A percentile compares a stretch with the other conserved stretches of the same genome.
Evolutionary conservation across 108 stramenopile genomes (phyloP).

Genomic region (Fragilariopsis cylindrus): DNA sequence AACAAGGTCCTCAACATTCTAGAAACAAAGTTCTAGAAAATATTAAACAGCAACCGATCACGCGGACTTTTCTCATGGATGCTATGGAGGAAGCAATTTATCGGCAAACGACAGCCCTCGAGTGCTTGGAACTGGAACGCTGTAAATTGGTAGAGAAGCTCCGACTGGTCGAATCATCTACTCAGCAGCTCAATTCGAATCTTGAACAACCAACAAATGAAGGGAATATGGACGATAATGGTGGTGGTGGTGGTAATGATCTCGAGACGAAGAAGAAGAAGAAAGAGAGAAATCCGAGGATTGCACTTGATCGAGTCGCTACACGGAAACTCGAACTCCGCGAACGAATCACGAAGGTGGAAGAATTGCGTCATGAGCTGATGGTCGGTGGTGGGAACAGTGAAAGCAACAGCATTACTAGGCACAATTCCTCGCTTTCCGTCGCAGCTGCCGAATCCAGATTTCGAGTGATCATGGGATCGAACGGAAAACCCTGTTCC

Average conservation of each 20-base stretch:
- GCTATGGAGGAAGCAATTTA: background rate
- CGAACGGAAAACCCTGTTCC: constrained; percentile 1
- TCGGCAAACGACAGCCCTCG: constrained; percentile 4
- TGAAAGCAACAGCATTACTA: background rate
- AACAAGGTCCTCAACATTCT: background rate
- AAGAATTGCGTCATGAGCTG: background rate
- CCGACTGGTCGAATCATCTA: background rate
- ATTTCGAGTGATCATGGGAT: background rate
- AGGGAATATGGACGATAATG: background rate
- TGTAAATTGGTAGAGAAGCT: background rate
- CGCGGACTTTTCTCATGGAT: background rate
- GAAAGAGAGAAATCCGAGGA: background rate
- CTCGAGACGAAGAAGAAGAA: background rate
- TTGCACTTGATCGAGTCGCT: background rate
- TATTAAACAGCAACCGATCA: background rate
- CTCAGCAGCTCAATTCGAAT: background rate
- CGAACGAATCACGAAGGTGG: background rate
- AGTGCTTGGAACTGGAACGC: background rate
- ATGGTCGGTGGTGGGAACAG: background rate
- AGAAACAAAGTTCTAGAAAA: background rate
- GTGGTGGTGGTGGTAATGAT: background rate
- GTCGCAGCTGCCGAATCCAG: background rate
- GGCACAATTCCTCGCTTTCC: background rate
- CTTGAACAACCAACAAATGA: background rate
- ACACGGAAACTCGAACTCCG: background rate